These are phyloP conservation scores for Paramecium primaurelia DNA, from an alignment of 73 alveolate genomes.

Conservation along the genomic window DNA sequence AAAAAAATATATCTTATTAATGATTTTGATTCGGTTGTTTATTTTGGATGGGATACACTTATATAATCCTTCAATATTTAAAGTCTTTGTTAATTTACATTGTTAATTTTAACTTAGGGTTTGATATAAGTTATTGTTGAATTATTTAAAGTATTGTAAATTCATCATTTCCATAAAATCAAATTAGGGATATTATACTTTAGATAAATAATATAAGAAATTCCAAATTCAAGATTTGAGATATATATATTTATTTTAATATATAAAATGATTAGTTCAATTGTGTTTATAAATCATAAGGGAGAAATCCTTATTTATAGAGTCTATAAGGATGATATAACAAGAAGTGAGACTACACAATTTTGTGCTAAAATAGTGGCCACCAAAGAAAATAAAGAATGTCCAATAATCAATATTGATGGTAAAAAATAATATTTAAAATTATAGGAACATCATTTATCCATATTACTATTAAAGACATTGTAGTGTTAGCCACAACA, in stretches of 20 bases:
- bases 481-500: slow-evolving; percentile 87
- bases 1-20: too few species aligned
- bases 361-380: slow-evolving; percentile 98
- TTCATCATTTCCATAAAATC: too few species aligned
- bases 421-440: slow-evolving; percentile 69
- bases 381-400: slow-evolving; percentile 95
- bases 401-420: slow-evolving; percentile 91
- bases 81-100: too few species aligned
- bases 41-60: too few species aligned
- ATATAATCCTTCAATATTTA: too few species aligned
- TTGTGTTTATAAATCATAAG: slow-evolving; percentile 84
- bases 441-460: slow-evolving; percentile 64
- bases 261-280: slow-evolving; percentile 83
- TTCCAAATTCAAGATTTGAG: not conserved
- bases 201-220: not conserved
- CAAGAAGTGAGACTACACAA: slow-evolving; percentile 87
- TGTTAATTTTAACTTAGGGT: too few species aligned
- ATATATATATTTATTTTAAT: not conserved
- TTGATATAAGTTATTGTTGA: too few species aligned
- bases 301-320: slow-evolving; percentile 97
- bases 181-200: too few species aligned
- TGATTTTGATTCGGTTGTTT: too few species aligned
- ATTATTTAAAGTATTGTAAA: too few species aligned
- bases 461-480: slow-evolving; percentile 80
- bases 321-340: slow-evolving; percentile 89